Base-by-base conservation (phyloP, 1,284 basidiomycete genomes). In the Sanghuangporus baumii region DNA sequence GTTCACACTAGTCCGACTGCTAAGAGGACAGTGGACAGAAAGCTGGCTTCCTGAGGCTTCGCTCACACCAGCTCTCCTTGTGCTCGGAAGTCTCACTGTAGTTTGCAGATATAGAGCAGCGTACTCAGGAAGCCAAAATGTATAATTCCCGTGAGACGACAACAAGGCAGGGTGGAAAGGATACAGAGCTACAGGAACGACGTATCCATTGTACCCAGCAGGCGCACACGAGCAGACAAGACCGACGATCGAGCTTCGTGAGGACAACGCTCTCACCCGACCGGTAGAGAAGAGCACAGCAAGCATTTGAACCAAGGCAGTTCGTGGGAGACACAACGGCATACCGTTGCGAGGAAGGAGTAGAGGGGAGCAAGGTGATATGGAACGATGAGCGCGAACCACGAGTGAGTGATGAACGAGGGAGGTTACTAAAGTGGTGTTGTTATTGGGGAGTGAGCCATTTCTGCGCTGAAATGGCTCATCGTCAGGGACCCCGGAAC, bases 211-310 rank as follows among this genome's bases (percentile, higher is more conserved):
- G 20, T 18, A n/a, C 2, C 16, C 16, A 46, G 43, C 23, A 41
- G 26, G 55, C 4, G 50, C 38, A 59, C 50, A 47, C 36, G 55
- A 55, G 37, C 16, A 18, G 40, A 40, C 47, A 26, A 26, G 37
- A 55, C 36, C 16, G 41, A 58, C 36, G 55, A 36, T 54, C 75
- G 73, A 75, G 77, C 72, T 76, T 79, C 74, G 66, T 73, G 77
- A 81, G 80, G 68, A 80, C 78, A 73, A 70, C 79, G 77, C 79
- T 81, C 79, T 75, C 76, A 71, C 75, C 74, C 73, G 74, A 59
- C 51, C 43, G 14, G 3, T 18, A 34, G 23, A n/a, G 23, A 26
- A 16, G 20, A 16, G 36, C 38, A 36, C 31, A 38, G 37, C 31
- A 40, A 23, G 38, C 34, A 2, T 31, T 47, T 9, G 36, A 50